Conservation (phyloP, 2,329 filamentous ascomycete genomes). For the Talaromyces sp. region DNA sequence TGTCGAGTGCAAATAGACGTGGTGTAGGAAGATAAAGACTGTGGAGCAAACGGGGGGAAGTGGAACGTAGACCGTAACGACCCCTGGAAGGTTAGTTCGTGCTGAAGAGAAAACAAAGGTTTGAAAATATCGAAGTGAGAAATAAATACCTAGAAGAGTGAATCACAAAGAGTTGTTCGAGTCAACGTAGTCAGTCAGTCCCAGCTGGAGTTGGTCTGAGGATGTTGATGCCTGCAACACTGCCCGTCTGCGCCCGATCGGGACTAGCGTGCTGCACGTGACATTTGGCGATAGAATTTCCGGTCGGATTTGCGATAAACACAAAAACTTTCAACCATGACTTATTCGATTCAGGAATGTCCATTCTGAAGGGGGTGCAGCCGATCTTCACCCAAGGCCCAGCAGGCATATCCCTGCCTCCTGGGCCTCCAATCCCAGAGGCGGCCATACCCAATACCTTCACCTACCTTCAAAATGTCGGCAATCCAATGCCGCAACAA, state of each 20-base stretch:
- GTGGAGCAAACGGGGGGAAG: conserved; percentile 18
- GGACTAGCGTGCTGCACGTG: conserved; percentile 17
- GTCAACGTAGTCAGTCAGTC: neutral
- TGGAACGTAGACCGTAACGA: conserved; percentile 14
- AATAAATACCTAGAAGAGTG: neutral
- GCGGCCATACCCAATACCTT: conserved; percentile 15
- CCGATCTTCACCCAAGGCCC: conserved; percentile 6
- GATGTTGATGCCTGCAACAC: conserved; percentile 5
- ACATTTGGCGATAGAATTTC: conserved; percentile 5
- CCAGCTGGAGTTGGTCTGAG: conserved; percentile 6
- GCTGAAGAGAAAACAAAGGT: too few species aligned
- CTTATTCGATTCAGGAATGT: neutral
- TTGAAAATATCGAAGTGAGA: neutral
- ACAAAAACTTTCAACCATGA: neutral
- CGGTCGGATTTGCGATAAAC: conserved; percentile 6
- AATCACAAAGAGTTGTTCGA: conserved; percentile 8
- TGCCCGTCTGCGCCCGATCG: neutral
- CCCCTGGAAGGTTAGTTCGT: conserved; percentile 6
- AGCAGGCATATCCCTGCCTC: conserved; percentile 9
- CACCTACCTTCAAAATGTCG: conserved; percentile 15
- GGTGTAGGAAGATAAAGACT: conserved; percentile 13
- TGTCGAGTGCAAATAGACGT: conserved; percentile 11
- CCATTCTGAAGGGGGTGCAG: conserved; percentile 17
- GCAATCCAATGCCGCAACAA: conserved; percentile 13
- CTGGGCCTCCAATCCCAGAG: conserved; percentile 2